A percentile compares a stretch with the other conserved stretches of the same genome.
Evolutionary conservation across 352 stramenopile genomes (phyloP).

Genomic region (Phytophthora citricola): DNA sequence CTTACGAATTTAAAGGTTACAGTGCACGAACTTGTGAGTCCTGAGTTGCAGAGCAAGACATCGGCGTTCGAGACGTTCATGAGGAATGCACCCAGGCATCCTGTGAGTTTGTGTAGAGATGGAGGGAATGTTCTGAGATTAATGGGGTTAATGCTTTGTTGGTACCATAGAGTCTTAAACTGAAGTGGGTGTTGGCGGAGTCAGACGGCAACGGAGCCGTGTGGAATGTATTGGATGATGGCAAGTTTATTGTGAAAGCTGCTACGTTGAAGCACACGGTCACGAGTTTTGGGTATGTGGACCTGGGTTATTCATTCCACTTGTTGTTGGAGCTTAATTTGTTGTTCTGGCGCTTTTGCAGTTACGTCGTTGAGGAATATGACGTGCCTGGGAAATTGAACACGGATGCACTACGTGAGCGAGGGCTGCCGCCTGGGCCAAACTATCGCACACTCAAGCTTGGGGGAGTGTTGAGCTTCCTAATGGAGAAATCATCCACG

Average conservation of each 20-base stretch:
- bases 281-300: conserved; percentile 73
- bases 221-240: conserved; percentile 82
- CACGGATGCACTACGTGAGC: conserved; percentile 71
- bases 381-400: conserved; percentile 85
- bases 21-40: conserved; percentile 76
- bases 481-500: conserved; percentile 74
- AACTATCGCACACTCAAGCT: conserved; percentile 92
- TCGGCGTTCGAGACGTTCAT: conserved; percentile 71
- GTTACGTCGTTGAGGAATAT: conserved; percentile 85
- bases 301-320: neutral
- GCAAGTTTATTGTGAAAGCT: conserved; percentile 65
- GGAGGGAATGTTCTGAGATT: neutral
- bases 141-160: conserved; percentile 7
- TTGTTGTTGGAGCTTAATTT: neutral
- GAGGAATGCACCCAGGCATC: conserved; percentile 60
- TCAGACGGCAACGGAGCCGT: conserved; percentile 63
- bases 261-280: conserved; percentile 80
- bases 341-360: conserved; percentile 19
- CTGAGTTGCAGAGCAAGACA: conserved; percentile 51
- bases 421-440: conserved; percentile 89
- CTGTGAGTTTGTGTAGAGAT: conserved; percentile 38
- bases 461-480: conserved; percentile 86
- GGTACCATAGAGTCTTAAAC: conserved; percentile 46
- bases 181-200: conserved; percentile 61
- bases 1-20: conserved; percentile 76